Percentiles rank a stretch among this genome's conserved stretches.
phyloP scores from a whole-genome alignment of 2,329 filamentous ascomycete genomes.

The Myriosclerotinia curreyana region DNA sequence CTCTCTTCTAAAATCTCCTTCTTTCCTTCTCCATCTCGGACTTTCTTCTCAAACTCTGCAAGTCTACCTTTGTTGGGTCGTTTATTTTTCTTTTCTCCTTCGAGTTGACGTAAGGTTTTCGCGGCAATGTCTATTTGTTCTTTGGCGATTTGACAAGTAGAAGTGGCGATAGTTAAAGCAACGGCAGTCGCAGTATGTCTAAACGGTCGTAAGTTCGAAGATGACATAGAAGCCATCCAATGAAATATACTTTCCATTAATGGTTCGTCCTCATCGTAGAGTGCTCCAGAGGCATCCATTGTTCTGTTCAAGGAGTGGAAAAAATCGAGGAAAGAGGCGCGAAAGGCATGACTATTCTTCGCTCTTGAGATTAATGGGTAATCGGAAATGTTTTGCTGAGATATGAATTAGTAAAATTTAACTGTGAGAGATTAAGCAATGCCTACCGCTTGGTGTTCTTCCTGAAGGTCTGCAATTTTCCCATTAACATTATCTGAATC shows the following conservation, averaged over 20 bases:
- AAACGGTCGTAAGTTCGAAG: constrained; percentile 82
- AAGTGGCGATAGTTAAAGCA: constrained; percentile 73
- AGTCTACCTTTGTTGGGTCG: constrained; percentile 76
- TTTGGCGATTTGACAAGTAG: constrained; percentile 70
- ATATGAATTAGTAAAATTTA: constrained; percentile 17
- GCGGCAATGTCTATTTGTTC: constrained; percentile 70
- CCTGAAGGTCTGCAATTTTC: constrained; percentile 79
- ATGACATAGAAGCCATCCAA: constrained; percentile 90
- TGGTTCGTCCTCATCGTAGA: constrained; percentile 66
- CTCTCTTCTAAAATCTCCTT: constrained; percentile 62
- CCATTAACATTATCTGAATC: constrained; percentile 84
- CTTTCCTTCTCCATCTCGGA: constrained; percentile 46
- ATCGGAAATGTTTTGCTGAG: constrained; percentile 72
- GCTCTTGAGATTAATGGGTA: constrained; percentile 87
- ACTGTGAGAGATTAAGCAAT: neutral
- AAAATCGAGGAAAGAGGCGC: constrained; percentile 72
- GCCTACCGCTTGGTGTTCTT: constrained; percentile 75
- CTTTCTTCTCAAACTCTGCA: constrained; percentile 66
- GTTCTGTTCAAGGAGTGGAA: constrained; percentile 73
- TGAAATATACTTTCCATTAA: constrained; percentile 85
- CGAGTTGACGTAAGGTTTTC: constrained; percentile 73
- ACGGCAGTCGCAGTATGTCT: constrained; percentile 90
- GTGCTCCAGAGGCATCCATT: constrained; percentile 74
- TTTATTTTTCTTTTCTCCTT: constrained; percentile 71
- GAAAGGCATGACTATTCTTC: constrained; percentile 74